phyloP scores from a whole-genome alignment of 495 filamentous ascomycete species.

The Talaromyces trachyspermus region DNA sequence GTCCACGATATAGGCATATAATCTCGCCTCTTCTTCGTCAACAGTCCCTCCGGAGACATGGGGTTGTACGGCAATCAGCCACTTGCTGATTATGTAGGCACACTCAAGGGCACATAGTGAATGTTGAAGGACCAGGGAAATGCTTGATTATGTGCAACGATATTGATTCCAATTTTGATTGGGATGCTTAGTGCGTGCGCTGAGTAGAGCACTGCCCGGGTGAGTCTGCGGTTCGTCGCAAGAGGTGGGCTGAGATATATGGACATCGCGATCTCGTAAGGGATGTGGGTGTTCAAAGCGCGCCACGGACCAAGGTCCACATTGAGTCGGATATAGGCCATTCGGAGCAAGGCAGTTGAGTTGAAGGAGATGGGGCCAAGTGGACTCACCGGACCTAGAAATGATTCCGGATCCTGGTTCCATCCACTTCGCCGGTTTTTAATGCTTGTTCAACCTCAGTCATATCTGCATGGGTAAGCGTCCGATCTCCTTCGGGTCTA shows the following conservation, averaged over 20 bases:
- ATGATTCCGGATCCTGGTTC: constrained; percentile 18
- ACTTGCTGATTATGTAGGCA: constrained; percentile 26
- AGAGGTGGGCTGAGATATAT: constrained; percentile 10
- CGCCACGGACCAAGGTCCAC: constrained; percentile 18
- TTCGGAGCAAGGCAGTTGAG: constrained; percentile 27
- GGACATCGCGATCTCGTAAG: constrained; percentile 9
- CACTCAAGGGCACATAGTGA: constrained; percentile 28
- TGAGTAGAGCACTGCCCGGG: constrained; percentile 24
- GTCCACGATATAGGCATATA: neutral
- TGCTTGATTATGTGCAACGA: constrained; percentile 21
- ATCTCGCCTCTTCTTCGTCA: constrained; percentile 6
- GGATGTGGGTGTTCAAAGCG: constrained; percentile 25
- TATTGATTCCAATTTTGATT: constrained; percentile 23
- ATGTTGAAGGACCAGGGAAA: constrained; percentile 30
- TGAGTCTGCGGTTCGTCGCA: constrained; percentile 12
- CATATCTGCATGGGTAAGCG: constrained; percentile 31
- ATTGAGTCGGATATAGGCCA: constrained; percentile 32
- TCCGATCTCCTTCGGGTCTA: neutral
- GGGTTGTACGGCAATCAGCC: constrained; percentile 19
- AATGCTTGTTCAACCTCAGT: constrained; percentile 41
- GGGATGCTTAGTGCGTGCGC: constrained; percentile 32
- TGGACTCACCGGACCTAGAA: constrained; percentile 17
- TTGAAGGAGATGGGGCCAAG: constrained; percentile 27
- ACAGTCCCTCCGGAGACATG: neutral
- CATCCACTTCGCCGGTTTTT: constrained; percentile 22